phyloP scores from a whole-genome alignment of 176 grass and related monocot genomes.

The Pontederia crassipes region DNA sequence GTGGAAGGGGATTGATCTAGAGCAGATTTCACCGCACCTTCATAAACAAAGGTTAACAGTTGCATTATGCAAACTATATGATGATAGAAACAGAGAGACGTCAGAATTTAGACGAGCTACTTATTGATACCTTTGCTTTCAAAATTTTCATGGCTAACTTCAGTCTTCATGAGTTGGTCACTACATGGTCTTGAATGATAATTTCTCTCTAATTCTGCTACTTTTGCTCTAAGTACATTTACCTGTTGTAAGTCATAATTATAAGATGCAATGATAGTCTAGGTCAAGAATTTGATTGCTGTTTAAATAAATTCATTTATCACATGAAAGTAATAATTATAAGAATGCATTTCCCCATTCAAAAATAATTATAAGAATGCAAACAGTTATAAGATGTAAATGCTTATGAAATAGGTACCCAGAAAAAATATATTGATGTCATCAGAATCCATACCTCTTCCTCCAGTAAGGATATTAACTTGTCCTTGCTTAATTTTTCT shows the following conservation, averaged over 20 bases:
- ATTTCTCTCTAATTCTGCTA: slow-evolving; percentile 40
- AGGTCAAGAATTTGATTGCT: neutral
- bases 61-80: neutral
- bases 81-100: neutral
- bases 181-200: slow-evolving; percentile 13
- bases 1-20: slow-evolving; percentile 22
- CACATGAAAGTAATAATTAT: neutral
- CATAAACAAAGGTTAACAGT: slow-evolving; percentile 7
- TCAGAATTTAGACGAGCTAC: neutral
- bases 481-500: slow-evolving; percentile 45
- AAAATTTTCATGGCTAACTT: slow-evolving; percentile 26
- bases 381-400: neutral
- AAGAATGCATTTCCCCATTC: neutral
- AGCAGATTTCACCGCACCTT: slow-evolving; percentile 45
- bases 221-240: slow-evolving; percentile 55
- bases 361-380: too few species aligned
- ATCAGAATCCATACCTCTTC: slow-evolving; percentile 56
- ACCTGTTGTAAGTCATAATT: slow-evolving; percentile 32
- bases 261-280: neutral
- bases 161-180: slow-evolving; percentile 17
- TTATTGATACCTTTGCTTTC: slow-evolving; percentile 28
- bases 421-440: slow-evolving; percentile 1
- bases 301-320: neutral
- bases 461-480: slow-evolving; percentile 48
- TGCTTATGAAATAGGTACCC: slow-evolving; percentile 12